Evolutionary conservation across 2,329 filamentous ascomycete genomes (phyloP), one percentile per base, ranked within the genome.

Genomic region (Xylariales sp.): DNA sequence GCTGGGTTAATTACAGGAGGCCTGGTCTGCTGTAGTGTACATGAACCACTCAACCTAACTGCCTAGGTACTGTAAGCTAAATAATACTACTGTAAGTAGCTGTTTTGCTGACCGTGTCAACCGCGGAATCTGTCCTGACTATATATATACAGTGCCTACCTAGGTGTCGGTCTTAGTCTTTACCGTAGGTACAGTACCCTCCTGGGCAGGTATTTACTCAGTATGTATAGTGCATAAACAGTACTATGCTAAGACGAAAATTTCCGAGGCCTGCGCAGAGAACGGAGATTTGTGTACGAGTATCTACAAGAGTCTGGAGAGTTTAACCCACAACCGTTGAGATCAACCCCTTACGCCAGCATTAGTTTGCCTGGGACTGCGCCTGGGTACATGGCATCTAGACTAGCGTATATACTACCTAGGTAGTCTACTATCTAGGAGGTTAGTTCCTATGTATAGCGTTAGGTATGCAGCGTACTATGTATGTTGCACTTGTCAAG

Each of bases 291-390:
- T 34, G 23, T 36, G 23, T 23, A 23, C 23, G 23, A 57, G 36
- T 10, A 10, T 39, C 8, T 58, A 65, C 48, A 45, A 58, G 58
- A 32, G 52, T 18, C 18, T 23, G 30, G 23, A 30, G 39, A 52
- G 41, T 49, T 52, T 54, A 65, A 39, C 54, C 63, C 58, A 30
- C 58, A 54, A 23, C 59, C 53, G 64, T 59, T 67, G 46, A 64
- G 28, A 66, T 63, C 32, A 41, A 30, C 59, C 52, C 52, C 64
- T 45, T 62, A 46, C 53, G 46, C 60, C 60, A 55, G 43, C 53
- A 43, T 55, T 63, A 54, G 54, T 39, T 34, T 14, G 14, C 23
- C 39, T 41, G 23, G 23, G 23, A 23, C 23, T 23, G 23, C 23
- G 23, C 23, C 23, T 23, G 23, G 23, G 23, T 23, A 41, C 39